These are phyloP conservation scores for Globisporangium apiculatum DNA, from an alignment of 352 stramenopile species.

Conservation along the genomic window DNA sequence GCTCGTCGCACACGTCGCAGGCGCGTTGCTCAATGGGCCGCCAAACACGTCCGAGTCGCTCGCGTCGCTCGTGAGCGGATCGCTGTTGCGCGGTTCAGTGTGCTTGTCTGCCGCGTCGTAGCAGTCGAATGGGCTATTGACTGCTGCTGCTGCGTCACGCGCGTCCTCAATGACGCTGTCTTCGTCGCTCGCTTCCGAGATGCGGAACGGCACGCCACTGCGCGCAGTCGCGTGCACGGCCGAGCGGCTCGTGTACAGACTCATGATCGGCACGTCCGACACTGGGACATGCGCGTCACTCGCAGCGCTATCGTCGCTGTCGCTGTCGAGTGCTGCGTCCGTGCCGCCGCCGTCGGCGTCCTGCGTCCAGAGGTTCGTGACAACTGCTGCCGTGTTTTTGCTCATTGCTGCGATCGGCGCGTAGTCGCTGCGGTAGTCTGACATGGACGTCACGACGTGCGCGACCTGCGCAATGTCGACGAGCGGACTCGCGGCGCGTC, in stretches of 20 bases:
- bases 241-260: background rate
- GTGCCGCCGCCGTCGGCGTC: conserved; percentile 15
- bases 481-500: conserved; percentile 19
- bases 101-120: background rate
- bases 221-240: conserved; percentile 3
- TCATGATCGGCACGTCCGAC: conserved; percentile 2
- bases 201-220: conserved; percentile 26
- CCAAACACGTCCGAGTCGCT: conserved; percentile 10
- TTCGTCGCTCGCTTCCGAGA: conserved; percentile 39
- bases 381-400: background rate
- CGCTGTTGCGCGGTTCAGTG: conserved; percentile 4
- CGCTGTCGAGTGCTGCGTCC: conserved; percentile 5
- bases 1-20: background rate
- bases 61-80: conserved; percentile 9
- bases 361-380: conserved; percentile 56
- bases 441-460: conserved; percentile 56
- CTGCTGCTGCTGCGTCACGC: background rate
- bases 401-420: conserved; percentile 15
- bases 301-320: background rate
- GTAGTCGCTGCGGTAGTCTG: conserved; percentile 70
- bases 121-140: background rate
- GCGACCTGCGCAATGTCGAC: conserved; percentile 70
- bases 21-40: background rate
- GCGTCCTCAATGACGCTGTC: conserved; percentile 24
- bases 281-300: too few relatives aligned